Evolutionary conservation across 2,329 filamentous ascomycete genomes (phyloP).

Genomic region (Monilinia fructicola): DNA sequence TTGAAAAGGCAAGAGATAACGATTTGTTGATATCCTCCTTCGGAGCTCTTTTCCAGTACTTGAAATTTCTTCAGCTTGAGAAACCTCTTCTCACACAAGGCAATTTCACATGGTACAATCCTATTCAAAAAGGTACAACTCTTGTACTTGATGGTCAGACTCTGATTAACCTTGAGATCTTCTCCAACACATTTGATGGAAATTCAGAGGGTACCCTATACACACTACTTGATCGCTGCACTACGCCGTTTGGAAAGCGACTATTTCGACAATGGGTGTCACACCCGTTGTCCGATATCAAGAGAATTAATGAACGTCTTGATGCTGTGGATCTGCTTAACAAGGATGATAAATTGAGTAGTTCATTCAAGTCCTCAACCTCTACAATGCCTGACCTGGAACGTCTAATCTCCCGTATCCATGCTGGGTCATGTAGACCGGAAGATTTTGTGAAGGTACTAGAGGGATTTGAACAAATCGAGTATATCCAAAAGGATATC

Average conservation of each 20-base stretch:
- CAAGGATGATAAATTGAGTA: slow-evolving; percentile 73
- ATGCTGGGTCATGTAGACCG: slow-evolving; percentile 84
- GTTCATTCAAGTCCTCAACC: slow-evolving; percentile 85
- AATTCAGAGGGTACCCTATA: slow-evolving; percentile 85
- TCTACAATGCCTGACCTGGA: slow-evolving; percentile 93
- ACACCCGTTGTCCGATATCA: slow-evolving; percentile 83
- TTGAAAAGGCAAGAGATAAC: slow-evolving; percentile 72
- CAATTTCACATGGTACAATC: slow-evolving; percentile 89
- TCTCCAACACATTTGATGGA: slow-evolving; percentile 88
- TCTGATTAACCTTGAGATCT: slow-evolving; percentile 95
- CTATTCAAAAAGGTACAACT: slow-evolving; percentile 84
- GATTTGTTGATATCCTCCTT: slow-evolving; percentile 87
- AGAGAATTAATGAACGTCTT: slow-evolving; percentile 86
- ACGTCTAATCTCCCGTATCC: slow-evolving; percentile 87
- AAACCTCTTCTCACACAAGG: slow-evolving; percentile 81
- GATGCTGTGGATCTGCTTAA: slow-evolving; percentile 95
- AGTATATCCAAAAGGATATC: slow-evolving; percentile 79
- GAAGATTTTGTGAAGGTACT: slow-evolving; percentile 92
- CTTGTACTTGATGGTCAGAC: slow-evolving; percentile 94
- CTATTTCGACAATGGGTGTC: slow-evolving; percentile 97
- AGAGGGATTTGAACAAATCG: slow-evolving; percentile 96
- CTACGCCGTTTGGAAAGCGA: slow-evolving; percentile 95
- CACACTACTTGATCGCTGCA: slow-evolving; percentile 84
- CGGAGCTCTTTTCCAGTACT: slow-evolving; percentile 83
- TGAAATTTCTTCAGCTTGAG: slow-evolving; percentile 85